Conservation (phyloP, 305 asterid genomes). For the Solanum chacoense region DNA sequence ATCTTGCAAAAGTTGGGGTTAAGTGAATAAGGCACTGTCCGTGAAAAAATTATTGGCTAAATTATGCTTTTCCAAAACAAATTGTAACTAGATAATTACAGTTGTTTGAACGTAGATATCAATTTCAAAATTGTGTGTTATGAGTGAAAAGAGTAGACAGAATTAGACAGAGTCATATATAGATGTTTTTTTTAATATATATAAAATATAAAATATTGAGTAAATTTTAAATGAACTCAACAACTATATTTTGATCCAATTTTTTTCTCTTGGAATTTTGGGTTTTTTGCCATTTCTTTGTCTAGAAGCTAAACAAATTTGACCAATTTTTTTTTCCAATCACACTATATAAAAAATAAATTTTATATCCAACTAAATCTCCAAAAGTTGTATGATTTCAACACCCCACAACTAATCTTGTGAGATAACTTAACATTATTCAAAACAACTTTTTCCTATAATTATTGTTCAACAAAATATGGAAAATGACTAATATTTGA, state of each 20-base stretch:
- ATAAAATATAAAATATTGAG: no score
- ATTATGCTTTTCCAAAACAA: not conserved
- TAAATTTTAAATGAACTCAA: no score
- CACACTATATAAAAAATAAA: not conserved
- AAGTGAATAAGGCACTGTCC: no score
- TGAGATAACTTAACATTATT: not conserved
- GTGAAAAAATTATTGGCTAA: not conserved
- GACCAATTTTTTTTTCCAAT: not conserved
- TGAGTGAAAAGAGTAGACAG: no score
- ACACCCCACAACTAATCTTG: not conserved
- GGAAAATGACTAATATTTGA: not conserved
- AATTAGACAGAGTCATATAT: no score
- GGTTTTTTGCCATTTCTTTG: not conserved
- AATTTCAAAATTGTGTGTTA: no score
- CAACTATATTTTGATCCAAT: no score
- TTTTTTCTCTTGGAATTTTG: no score
- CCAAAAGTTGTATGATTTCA: not conserved
- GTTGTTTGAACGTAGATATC: no score
- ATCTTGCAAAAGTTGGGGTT: not conserved
- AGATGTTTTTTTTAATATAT: no score
- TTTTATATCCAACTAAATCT: not conserved
- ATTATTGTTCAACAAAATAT: not conserved
- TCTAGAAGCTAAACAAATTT: not conserved
- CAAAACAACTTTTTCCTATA: not conserved
- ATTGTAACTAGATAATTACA: not conserved